These are phyloP conservation scores for Acanthochlamys bracteata DNA, from an alignment of 106 monocot species.

Conservation along the genomic window DNA sequence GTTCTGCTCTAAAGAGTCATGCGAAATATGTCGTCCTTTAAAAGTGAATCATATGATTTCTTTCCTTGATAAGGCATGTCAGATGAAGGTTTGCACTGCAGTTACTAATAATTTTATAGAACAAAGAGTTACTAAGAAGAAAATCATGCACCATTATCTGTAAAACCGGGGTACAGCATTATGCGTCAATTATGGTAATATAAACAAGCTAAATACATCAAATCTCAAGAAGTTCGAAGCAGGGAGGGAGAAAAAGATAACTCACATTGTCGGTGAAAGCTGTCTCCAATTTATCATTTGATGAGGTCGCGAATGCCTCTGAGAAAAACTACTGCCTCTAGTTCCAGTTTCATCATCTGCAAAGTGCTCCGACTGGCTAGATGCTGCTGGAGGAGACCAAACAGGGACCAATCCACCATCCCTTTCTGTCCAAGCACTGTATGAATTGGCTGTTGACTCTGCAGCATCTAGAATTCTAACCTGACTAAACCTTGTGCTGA, in stretches of 20 bases:
- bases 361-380: constrained; percentile 46
- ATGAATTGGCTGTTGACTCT: constrained; percentile 39
- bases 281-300: constrained; percentile 77
- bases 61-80: too few species aligned
- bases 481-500: constrained; percentile 2
- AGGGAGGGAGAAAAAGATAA: background rate
- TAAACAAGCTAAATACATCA: too few species aligned
- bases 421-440: constrained; percentile 55
- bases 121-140: too few species aligned
- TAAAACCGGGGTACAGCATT: background rate
- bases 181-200: background rate
- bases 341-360: constrained; percentile 35
- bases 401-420: constrained; percentile 82
- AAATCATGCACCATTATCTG: too few species aligned
- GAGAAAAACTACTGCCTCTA: constrained; percentile 26
- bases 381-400: constrained; percentile 58
- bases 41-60: too few species aligned
- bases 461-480: constrained; percentile 2
- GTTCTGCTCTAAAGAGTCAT: too few species aligned
- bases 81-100: too few species aligned
- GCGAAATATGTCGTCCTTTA: too few species aligned
- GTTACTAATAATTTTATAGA: too few species aligned
- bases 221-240: too few species aligned
- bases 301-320: constrained; percentile 46
- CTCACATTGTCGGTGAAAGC: constrained; percentile 67